Base-by-base conservation (phyloP, 148 eudicot genomes). In the Tetragonia tetragonoides region DNA sequence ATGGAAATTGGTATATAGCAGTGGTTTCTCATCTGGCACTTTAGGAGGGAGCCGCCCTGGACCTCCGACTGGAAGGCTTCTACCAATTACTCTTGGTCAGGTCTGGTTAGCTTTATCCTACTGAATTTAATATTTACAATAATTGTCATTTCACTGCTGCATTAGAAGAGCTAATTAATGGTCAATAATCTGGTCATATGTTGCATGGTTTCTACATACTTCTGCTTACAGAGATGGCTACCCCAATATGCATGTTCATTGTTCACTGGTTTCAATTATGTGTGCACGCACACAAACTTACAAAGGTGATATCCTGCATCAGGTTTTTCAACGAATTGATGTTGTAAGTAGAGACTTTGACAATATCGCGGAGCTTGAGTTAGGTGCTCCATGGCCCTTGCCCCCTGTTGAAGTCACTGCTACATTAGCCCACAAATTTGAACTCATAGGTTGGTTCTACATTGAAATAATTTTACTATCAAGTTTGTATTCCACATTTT, bases 11-110 rank as follows among this genome's bases (percentile, higher is more conserved):
- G 64, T 95, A 66, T 95, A 92, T 61, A 95, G 99, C 86, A 95
- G 99, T 77, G 99, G 93, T 70, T 95, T 95, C 87, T 92, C 99
- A n/a, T 86, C 94, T 77, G 96, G 97, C 21, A 95, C 97, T 70
- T 86, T 95, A 71, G 99, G 99, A 23, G 99, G 97, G 41, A 91
- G 96, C 61, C 96, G 97, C 20, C 97, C 99, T 57, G 99, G 99
- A 70, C 97, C 96, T 71, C 94, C 99, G 3, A 81, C 77, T 0
- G 93, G 97, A 82, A 81, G 99, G 78, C 93, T 95, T 84, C 90
- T 95, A 63, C 97, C 97, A 11, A 87, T 95, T 57, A 92, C 93
- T 62, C 97, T 95, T 74, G 99, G 99, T 59, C 99, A 95, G 95
- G 99, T 95, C 73, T 80, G 79, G 11, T 7, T 21, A 23, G 34